Evolutionary conservation across 495 filamentous ascomycete genomes (phyloP), one percentile per base, ranked within the genome.

Genomic region (Tuber indicum): DNA sequence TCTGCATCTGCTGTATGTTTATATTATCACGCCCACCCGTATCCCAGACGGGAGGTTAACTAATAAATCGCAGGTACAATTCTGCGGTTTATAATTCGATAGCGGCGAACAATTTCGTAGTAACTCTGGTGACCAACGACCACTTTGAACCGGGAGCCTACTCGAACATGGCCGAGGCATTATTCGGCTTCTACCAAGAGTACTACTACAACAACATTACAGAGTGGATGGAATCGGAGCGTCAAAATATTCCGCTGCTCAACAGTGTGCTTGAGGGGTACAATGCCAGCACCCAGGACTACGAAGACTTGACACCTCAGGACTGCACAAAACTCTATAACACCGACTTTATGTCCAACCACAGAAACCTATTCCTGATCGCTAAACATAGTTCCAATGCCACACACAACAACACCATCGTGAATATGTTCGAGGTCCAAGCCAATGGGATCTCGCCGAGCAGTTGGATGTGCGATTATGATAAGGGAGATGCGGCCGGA

Each of bases 21-120:
- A 23, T 44, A 19, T 71, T 41, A 47, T 6, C 5, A 3, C 43
- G 21, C 21, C 32, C 21, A 3, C 23, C 1, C 23, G 1, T n/a
- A n/a, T n/a, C n/a, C n/a, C n/a, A 10, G 42, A 43, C 4, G 42
- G 42, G 10, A 43, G 42, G 39, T 43, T 71, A 39, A 73, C 45
- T 21, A 41, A 19, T 10, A 12, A 12, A 44, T 26, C 47, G 14
- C 47, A 77, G 72, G 21, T 74, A 52, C 44, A 75, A 74, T 39
- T 74, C 76, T n/a, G 72, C 71, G 6, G 71, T 77, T 19, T 75
- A 75, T 46, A 70, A 45, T 32, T 45, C 76, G 36, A 21, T 77
- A 32, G 36, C 39, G 42, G 42, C 42, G 42, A 43, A 43, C 42
- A 6, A 10, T 43, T 43, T 43, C 9, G 9, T 5, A 43, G 12